A percentile compares a stretch with the other conserved stretches of the same genome.
Conservation (phyloP, 441 rosid genomes). For the Pelargonium fulgidum region DNA sequence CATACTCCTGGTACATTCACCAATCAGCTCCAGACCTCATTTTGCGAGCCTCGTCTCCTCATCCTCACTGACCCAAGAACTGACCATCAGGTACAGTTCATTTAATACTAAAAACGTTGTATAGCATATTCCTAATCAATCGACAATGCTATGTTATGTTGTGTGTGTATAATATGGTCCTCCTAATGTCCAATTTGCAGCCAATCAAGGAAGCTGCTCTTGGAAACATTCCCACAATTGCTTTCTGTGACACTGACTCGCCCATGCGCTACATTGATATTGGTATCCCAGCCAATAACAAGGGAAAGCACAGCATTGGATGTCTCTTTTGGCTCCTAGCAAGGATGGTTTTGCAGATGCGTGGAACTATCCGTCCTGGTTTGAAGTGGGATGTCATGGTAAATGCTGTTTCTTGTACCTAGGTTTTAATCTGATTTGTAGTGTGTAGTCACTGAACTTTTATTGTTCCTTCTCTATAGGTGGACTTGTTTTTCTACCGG, state of each 20-base stretch:
- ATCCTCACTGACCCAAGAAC: constrained; percentile 91
- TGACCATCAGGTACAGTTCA: constrained; percentile 62
- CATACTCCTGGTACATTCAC: constrained; percentile 97
- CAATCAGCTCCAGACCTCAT: constrained; percentile 78
- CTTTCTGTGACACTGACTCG: constrained; percentile 88
- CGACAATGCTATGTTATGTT: no score
- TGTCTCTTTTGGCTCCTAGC: constrained; percentile 90
- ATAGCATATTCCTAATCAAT: no score
- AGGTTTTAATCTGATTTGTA: no score
- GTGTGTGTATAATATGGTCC: no score
- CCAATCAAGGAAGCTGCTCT: constrained; percentile 97
- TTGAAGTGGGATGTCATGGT: constrained; percentile 97
- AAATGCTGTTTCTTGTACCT: constrained; percentile 1
- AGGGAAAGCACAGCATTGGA: constrained; percentile 94
- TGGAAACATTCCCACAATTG: constrained; percentile 88
- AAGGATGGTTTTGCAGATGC: constrained; percentile 96
- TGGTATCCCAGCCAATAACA: constrained; percentile 91
- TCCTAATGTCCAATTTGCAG: constrained; percentile 28
- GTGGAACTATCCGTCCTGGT: constrained; percentile 67
- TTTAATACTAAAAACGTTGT: no score
- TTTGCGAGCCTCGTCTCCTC: constrained; percentile 76
- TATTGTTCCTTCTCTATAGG: constrained; percentile 32
- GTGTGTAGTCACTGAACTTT: not conserved
- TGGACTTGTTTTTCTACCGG: constrained; percentile 46
- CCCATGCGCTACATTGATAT: constrained; percentile 83